Evolutionary conservation across 1,139 yeast genomes (phyloP), one percentile per base, ranked within the genome.

Genomic region (Sugiyamaella sp.): DNA sequence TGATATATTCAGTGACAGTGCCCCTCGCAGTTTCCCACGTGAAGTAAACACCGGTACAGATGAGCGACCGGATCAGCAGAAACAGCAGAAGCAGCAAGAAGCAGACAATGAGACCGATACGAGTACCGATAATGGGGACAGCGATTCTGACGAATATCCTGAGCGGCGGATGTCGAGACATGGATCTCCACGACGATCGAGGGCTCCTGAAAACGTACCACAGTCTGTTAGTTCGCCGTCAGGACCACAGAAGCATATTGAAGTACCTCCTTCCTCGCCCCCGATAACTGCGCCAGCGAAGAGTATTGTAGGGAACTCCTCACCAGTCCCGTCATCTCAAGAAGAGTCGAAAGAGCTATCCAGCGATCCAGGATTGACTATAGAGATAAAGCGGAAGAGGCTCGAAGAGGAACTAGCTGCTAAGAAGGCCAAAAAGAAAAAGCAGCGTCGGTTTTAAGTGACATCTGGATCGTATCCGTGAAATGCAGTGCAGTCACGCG

Each of bases 351-450:
- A 29, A 12, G 14, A 29, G 8, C 14, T 4, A 29, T 14, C 14
- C 35, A 29, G 14, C 14, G 14, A 29, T 10, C 32, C 46, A 5
- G 22, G 33, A 19, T 24, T 22, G 4, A 41, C 46, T 16, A 2
- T 19, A 20, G 40, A n/a, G 14, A 35, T 45, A 37, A 24, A 29
- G n/a, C 21, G 42, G 17, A 24, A 38, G 14, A 27, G 19, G n/a
- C 38, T 46, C 3, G 50, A 46, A n/a, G 44, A 46, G 14, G 50
- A 38, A 25, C 19, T 46, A 21, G 43, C 45, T 1, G 42, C 46
- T 20, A 51, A 51, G 12, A 27, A 25, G 37, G 19, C 46, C n/a
- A 40, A 39, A 35, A 51, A 45, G 51, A 53, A 44, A 17, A 51
- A 39, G 27, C 43, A 32, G 37, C 21, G 33, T 14, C 17, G 38